Conservation (phyloP, 2,329 filamentous ascomycete genomes). For the Laburnicola sp. region DNA sequence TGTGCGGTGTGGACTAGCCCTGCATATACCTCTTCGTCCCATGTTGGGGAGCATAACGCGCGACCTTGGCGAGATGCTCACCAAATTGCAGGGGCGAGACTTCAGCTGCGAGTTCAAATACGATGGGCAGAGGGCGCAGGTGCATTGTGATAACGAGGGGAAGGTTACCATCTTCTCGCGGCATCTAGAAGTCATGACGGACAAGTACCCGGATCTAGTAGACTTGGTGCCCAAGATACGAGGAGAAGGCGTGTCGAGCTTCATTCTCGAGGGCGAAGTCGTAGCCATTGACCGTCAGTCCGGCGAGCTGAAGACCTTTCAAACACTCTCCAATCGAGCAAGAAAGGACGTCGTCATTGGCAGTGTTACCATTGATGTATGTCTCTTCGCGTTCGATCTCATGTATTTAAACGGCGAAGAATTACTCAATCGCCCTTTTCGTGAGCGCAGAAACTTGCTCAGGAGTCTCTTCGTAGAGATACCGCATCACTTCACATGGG, state of each 20-base stretch:
- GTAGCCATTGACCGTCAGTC: conserved; percentile 82
- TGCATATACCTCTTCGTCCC: conserved; percentile 86
- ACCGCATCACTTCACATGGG: conserved; percentile 87
- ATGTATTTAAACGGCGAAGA: conserved; percentile 95
- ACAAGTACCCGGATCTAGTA: conserved; percentile 95
- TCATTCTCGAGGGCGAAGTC: conserved; percentile 95
- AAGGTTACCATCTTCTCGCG: conserved; percentile 94
- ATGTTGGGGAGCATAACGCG: conserved; percentile 97
- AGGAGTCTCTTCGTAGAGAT: conserved; percentile 83
- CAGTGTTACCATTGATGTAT: conserved; percentile 84
- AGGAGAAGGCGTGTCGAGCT: conserved; percentile 81
- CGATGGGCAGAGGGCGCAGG: conserved; percentile 91
- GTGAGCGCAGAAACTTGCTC: conserved; percentile 79
- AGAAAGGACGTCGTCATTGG: conserved; percentile 88
- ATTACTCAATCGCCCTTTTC: conserved; percentile 77
- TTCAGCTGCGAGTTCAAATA: conserved; percentile 98
- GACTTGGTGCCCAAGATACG: conserved; percentile 83
- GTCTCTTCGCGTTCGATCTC: conserved; percentile 90
- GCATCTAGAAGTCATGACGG: conserved; percentile 94
- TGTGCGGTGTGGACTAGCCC: conserved; percentile 73
- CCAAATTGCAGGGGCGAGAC: conserved; percentile 81
- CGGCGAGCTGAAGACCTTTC: conserved; percentile 86
- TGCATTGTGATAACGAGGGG: conserved; percentile 83
- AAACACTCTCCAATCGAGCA: conserved; percentile 85
- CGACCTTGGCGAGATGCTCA: conserved; percentile 90